phyloP scores from a whole-genome alignment of 768 basidiomycete species.

The Amanita exitialis region DNA sequence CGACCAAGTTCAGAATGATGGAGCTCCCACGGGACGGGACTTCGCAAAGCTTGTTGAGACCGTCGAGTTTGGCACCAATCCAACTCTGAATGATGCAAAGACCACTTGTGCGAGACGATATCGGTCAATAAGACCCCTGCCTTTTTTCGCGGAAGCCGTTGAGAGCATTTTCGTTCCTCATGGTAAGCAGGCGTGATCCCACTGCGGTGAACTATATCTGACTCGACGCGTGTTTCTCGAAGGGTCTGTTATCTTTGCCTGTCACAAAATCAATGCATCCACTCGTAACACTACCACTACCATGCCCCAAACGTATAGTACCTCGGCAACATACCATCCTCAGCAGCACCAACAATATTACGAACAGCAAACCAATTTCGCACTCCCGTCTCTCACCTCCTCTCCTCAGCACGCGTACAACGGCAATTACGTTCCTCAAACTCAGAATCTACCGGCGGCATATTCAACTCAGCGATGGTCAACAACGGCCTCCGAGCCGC shows the following conservation, averaged over 20 bases:
- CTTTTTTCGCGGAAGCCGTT: conserved; percentile 50
- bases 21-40: conserved; percentile 32
- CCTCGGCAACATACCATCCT: conserved; percentile 21
- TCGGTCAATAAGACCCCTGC: conserved; percentile 60
- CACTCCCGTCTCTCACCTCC: conserved; percentile 29
- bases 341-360: conserved; percentile 29
- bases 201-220: conserved; percentile 19
- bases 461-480: conserved; percentile 36
- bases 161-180: conserved; percentile 89
- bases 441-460: conserved; percentile 16
- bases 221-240: conserved; percentile 17
- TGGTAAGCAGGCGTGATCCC: conserved; percentile 39
- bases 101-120: conserved; percentile 82
- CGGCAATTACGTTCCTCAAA: conserved; percentile 24
- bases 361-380: conserved; percentile 31
- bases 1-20: conserved; percentile 26
- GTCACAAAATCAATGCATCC: conserved; percentile 51
- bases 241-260: conserved; percentile 67
- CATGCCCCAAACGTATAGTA: conserved; percentile 37
- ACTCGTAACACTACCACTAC: conserved; percentile 30
- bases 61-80: conserved; percentile 48
- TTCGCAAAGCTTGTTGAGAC: conserved; percentile 56
- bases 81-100: conserved; percentile 59
- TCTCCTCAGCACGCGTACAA: conserved; percentile 21
- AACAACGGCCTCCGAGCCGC: conserved; percentile 18